Base-by-base conservation (phyloP, 306 rosid species). In the Prosopis cineraria region DNA sequence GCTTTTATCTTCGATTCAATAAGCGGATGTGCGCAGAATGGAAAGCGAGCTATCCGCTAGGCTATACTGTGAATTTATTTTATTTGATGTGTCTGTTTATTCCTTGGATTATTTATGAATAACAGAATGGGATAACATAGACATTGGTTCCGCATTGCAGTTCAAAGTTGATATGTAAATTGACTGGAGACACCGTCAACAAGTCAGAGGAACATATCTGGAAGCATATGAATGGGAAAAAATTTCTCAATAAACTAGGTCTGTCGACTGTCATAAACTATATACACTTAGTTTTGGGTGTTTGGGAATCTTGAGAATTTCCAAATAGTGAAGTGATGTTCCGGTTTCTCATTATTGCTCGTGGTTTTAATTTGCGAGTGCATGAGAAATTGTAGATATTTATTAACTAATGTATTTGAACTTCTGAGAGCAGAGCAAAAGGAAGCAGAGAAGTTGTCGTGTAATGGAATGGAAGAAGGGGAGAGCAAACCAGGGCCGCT, bases 151-250 rank as follows among this genome's bases (percentile, higher is more conserved):
- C 31, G 39, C 9, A 7, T 78, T 76, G 71, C 75, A 95, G 98
- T 75, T 91, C 98, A 43, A 95, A 92, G 86, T 73, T 92, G 87
- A 79, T 89, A 29, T 95, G 98, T 84, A 92, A 91, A 78, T 77
- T 95, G 20, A 95, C 98, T 6, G 98, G 95, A 30, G 90, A 89
- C 60, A 89, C 89, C 0, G 83, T 95, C 65, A 95, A 95, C 82
- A 95, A 95, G 90, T 78, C 98, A 6, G 98, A 95, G 83, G 98
- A 95, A 68, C 98, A 95, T 80, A 89, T 95, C 77, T 95, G 98
- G 98, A 95, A 95, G 91, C 98, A 95, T 85, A 87, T 95, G 74
- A 92, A 73, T 60, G 98, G 98, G 19, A 95, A 84, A 80, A 88
- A 96, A 10, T 95, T 95, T 82, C 97, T 95, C 82, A 95, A 89